Evolutionary conservation across 805 yeast species (phyloP), one percentile per base, ranked within the genome.

Genomic region (Wickerhamomyces strasburgensis): DNA sequence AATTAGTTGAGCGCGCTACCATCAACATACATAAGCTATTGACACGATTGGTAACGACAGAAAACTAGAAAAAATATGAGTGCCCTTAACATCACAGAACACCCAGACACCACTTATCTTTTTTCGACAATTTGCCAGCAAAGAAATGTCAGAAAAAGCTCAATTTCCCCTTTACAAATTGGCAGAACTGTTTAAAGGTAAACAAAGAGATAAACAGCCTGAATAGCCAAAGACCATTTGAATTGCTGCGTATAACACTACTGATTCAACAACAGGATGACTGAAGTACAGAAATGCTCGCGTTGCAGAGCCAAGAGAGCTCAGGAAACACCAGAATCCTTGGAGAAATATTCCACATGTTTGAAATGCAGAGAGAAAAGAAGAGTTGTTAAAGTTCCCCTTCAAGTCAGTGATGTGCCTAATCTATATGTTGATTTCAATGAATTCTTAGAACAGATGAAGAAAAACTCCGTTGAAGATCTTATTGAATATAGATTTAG

Each of bases 291-390:
- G 47, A 68, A 68, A 38, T 68, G 73, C 40, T 60, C 72, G 1
- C 55, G 73, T 27, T 68, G 73, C 43, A 49, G 72, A 14, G 67
- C 64, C 16, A 67, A 63, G 31, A 44, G 73, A 36, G 19, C 47
- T 1, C 46, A 49, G 15, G 73, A 68, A 41, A 46, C 53, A 6
- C 36, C 46, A 3, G 62, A 55, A 5, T 52, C 58, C 28, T 46
- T 67, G 27, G 42, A 43, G n/a, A 64, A 61, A 41, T 68, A 66
- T 45, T 62, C 64, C n/a, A 68, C 73, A 0, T 68, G 73, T 41
- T 17, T 50, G 19, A 59, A 54, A 28, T 68, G 73, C 48, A 47
- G 73, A 26, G 47, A 49, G 17, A 65, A 64, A 39, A 54, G 73
- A 19, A 64, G 55, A 37, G 68, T 67, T 6, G 57, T 52, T 14